phyloP scores from a whole-genome alignment of 768 basidiomycete genomes.

The Amanita muscaria region DNA sequence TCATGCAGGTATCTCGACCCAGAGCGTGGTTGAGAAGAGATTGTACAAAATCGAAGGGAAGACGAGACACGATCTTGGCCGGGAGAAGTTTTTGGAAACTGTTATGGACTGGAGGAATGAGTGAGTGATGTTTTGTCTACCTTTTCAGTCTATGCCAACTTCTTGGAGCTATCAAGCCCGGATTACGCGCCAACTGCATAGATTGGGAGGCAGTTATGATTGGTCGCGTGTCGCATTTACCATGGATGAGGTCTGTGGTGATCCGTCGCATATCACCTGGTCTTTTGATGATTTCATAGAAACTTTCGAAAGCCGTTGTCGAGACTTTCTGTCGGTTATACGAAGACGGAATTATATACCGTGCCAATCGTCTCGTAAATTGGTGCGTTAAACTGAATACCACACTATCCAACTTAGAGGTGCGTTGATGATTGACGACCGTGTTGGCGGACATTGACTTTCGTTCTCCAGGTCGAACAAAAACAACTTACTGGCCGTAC shows the following conservation, averaged over 20 bases:
- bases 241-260: conserved; percentile 64
- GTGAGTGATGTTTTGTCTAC: conserved; percentile 35
- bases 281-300: conserved; percentile 26
- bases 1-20: conserved; percentile 97
- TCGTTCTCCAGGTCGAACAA: conserved; percentile 68
- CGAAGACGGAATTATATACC: conserved; percentile 88
- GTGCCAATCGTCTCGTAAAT: conserved; percentile 94
- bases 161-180: conserved; percentile 74
- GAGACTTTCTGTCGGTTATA: conserved; percentile 89
- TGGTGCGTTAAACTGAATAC: conserved; percentile 98
- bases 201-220: conserved; percentile 90
- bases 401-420: conserved; percentile 96
- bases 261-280: conserved; percentile 12
- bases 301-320: conserved; percentile 76
- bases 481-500: conserved; percentile 82
- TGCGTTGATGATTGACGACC: conserved; percentile 18
- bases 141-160: background rate
- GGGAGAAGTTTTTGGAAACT: conserved; percentile 82
- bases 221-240: conserved; percentile 95
- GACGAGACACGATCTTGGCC: conserved; percentile 90
- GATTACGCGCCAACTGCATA: conserved; percentile 81
- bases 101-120: conserved; percentile 98
- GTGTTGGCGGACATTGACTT: background rate
- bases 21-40: conserved; percentile 93
- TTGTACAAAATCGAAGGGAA: conserved; percentile 74